Evolutionary conservation across 2,329 filamentous ascomycete genomes (phyloP).

Genomic region (Dothiorella sarmentorum): DNA sequence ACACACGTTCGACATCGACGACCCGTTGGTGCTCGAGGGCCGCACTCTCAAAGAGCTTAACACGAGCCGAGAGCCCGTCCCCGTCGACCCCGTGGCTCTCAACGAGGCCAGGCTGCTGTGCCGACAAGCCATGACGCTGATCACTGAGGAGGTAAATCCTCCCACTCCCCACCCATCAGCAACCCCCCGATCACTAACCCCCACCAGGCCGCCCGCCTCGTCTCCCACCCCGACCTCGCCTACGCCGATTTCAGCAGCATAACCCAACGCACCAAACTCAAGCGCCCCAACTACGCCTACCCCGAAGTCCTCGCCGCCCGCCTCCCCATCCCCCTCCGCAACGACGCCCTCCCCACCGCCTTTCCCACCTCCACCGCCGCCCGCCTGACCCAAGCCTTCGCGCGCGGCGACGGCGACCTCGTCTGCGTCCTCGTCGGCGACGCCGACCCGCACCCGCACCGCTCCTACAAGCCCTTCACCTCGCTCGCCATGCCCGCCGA

Average conservation of each 20-base stretch:
- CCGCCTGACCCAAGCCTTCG: slow-evolving; percentile 17
- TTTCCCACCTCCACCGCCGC: slow-evolving; percentile 23
- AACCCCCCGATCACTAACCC: background rate
- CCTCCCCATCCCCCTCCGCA: slow-evolving; percentile 28
- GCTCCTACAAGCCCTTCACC: slow-evolving; percentile 28
- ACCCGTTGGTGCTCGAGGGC: slow-evolving; percentile 20
- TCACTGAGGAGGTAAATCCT: slow-evolving; percentile 28
- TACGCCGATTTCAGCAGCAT: slow-evolving; percentile 28
- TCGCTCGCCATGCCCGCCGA: slow-evolving; percentile 25
- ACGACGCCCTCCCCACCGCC: slow-evolving; percentile 22
- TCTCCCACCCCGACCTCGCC: slow-evolving; percentile 31
- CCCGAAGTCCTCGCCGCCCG: slow-evolving; percentile 29
- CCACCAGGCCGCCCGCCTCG: slow-evolving; percentile 25
- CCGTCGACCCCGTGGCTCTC: slow-evolving; percentile 27
- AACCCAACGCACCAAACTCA: slow-evolving; percentile 29
- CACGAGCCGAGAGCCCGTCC: slow-evolving; percentile 24
- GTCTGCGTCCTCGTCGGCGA: slow-evolving; percentile 30
- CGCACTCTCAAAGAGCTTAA: slow-evolving; percentile 28
- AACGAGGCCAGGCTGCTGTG: slow-evolving; percentile 30
- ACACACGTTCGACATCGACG: slow-evolving; percentile 28
- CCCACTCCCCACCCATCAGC: background rate
- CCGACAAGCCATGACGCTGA: slow-evolving; percentile 31
- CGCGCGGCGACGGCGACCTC: slow-evolving; percentile 23
- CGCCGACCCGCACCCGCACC: slow-evolving; percentile 22
- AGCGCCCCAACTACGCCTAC: slow-evolving; percentile 31